Evolutionary conservation across 2,329 filamentous ascomycete genomes (phyloP), one percentile per base, ranked within the genome.

Genomic region (Trichophaea hybrida): DNA sequence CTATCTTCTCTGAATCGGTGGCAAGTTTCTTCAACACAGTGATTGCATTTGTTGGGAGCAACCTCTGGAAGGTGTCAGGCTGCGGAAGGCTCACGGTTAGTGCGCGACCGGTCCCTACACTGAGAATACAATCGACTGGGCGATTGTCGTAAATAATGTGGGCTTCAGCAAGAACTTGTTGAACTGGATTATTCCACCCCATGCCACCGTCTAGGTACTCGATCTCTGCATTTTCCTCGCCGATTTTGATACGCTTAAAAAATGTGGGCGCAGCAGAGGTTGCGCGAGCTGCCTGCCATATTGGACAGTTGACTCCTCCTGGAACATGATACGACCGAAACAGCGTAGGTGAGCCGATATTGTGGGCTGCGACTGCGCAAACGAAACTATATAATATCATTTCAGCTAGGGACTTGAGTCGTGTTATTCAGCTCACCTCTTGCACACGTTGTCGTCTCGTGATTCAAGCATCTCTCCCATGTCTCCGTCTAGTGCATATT

Each of bases 201-300:
- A 69, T n/a, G 1, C 60, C 68, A 1, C 61, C 69, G 49, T 70
- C 69, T n/a, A 70, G 55, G 34, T 69, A 70, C 3, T 66, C 65
- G 7, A 67, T 63, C 43, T 64, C 60, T 7, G 35, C 6, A 7
- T 8, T 5, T 7, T 15, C 24, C 5, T 5, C n/a, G 2, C 51
- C 51, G 5, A 54, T 54, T 34, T n/a, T 10, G 32, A 54, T n/a
- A 4, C n/a, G 24, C 34, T 54, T 54, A 55, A 70, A 69, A 53
- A 69, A 66, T 0, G 53, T 64, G 0, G 69, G 65, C 0, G 69
- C 68, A 4, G 69, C 68, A 5, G 67, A 65, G 10, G 68, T 70
- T 1, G 68, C 68, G 8, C 68, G 63, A 5, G 62, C 68, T 7
- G 65, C 67, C 59, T 70, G 64, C 69, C 68, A 69, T 33, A 70